Base-by-base conservation (phyloP, 768 basidiomycete species). In the Rhizopogon vinicolor region DNA sequence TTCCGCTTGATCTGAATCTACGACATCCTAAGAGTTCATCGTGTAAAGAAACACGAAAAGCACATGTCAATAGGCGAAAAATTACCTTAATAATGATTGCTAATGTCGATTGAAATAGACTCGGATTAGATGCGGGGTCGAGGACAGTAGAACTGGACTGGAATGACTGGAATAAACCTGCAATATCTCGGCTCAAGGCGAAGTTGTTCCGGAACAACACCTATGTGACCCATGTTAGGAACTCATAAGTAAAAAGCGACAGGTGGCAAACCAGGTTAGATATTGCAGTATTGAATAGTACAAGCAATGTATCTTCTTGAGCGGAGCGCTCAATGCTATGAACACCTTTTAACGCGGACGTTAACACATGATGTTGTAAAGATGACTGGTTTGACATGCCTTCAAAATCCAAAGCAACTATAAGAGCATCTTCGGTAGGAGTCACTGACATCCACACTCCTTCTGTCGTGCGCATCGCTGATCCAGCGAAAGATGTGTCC, bases 401-500 rank as follows among this genome's bases (percentile, higher is more conserved):
- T 75, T 86, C 84, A 44, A 86, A 86, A 58, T 86, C 84, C 6
- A 86, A 73, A 4, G 84, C 78, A 1, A 86, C 82, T 9, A 86
- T 68, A 9, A 86, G 60, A 0, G 66, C 66, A 22, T 82, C 77
- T 45, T 77, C 69, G 0, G 83, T 84, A 0, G 84, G 85, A 1
- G 84, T 83, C 7, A 82, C 80, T 0, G 83, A 84, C 77, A 85
- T 79, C 84, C 84, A 85, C 2, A 85, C 81, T 5, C 84, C 83
- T 68, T 84, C 81, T 62, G 81, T 85, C 8, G 83, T 84, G n/a
- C 81, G 70, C 82, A 85, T 84, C 0, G 84, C 84, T 9, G 77
- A 81, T 1, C 85, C 84, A 7, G 82, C 82, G 59, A 86, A 86
- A 0, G 85, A 85, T 0, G 83, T 83, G 59, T 86, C 84, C 1